phyloP scores from a whole-genome alignment of 805 yeast genomes.

The Yarrowia bubula region DNA sequence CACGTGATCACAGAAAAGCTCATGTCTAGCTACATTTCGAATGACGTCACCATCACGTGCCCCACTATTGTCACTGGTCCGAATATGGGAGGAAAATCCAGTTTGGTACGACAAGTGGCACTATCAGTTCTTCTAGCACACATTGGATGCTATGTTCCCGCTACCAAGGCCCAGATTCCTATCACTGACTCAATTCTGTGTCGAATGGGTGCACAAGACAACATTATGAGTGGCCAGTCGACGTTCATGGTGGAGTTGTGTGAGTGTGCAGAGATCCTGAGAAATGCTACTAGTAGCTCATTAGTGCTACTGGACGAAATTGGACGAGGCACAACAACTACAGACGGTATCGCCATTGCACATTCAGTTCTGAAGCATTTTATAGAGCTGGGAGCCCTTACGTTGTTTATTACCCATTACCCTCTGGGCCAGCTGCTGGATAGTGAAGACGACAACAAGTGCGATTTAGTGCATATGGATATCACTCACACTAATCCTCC shows the following conservation, averaged over 20 bases:
- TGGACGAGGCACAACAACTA: constrained; percentile 71
- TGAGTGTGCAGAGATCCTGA: constrained; percentile 60
- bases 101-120: constrained; percentile 73
- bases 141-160: constrained; percentile 74
- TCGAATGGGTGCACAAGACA: constrained; percentile 60
- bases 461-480: constrained; percentile 66
- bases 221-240: constrained; percentile 69
- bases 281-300: constrained; percentile 51
- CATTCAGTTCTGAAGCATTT: constrained; percentile 65
- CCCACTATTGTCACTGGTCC: constrained; percentile 77
- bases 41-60: constrained; percentile 50
- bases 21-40: constrained; percentile 64
- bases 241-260: constrained; percentile 78
- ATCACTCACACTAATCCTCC: constrained; percentile 45
- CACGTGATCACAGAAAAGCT: constrained; percentile 65
- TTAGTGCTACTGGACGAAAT: constrained; percentile 70
- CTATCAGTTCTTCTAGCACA: constrained; percentile 70
- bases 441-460: constrained; percentile 50
- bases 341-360: constrained; percentile 82
- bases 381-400: constrained; percentile 49
- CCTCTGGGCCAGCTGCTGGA: constrained; percentile 61
- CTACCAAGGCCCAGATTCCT: constrained; percentile 57
- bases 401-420: constrained; percentile 82
- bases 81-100: constrained; percentile 85
- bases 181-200: constrained; percentile 59